These are phyloP conservation scores for Apophysomyces sp. DNA, from an alignment of 371 early-diverging fungal species.

Conservation along the genomic window DNA sequence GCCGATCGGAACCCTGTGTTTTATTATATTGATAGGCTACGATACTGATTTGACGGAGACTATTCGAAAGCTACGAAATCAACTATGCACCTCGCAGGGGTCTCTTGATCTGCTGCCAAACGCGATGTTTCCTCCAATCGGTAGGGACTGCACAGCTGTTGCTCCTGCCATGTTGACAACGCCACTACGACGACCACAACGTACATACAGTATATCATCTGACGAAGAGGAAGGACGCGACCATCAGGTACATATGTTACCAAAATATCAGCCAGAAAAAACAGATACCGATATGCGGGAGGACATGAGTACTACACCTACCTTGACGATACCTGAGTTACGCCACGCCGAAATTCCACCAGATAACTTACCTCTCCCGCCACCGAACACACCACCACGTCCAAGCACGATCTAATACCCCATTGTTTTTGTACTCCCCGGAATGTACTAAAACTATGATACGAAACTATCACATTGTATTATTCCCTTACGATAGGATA, in stretches of 20 bases:
- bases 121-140: neutral
- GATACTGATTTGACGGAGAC: slow-evolving; percentile 38
- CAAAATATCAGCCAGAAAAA: neutral
- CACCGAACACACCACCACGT: neutral
- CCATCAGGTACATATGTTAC: neutral
- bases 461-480: neutral
- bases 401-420: neutral
- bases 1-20: slow-evolving; percentile 35
- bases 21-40: slow-evolving; percentile 40
- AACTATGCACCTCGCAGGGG: neutral
- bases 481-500: neutral
- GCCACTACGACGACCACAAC: neutral
- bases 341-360: neutral
- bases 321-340: neutral
- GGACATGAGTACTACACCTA: neutral
- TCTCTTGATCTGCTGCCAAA: neutral
- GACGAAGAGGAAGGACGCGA: neutral
- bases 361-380: neutral
- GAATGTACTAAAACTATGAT: too few species aligned
- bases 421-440: too few species aligned
- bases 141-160: neutral
- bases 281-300: neutral
- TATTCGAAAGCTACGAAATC: slow-evolving; percentile 14
- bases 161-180: neutral
- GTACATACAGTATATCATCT: neutral